Conservation (phyloP, 2,329 filamentous ascomycete genomes). For the Arthrobotrys pseudoclavata region DNA sequence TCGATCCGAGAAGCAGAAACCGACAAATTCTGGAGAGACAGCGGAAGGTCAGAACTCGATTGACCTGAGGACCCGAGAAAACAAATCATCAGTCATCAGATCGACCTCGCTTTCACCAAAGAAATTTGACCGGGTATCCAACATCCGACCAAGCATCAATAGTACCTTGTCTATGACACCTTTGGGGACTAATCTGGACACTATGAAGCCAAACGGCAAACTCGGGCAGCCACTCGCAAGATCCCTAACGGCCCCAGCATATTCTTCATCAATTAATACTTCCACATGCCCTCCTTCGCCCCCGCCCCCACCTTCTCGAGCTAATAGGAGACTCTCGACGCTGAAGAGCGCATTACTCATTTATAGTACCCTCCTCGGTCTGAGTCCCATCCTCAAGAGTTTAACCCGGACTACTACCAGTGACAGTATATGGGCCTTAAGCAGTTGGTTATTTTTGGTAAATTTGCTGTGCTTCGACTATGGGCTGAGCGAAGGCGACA, state of each 20-base stretch:
- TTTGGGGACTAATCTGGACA: not conserved
- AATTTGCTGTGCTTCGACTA: slow-evolving; percentile 99
- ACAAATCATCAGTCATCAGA: slow-evolving; percentile 22
- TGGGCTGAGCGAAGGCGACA: slow-evolving; percentile 67
- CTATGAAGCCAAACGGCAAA: slow-evolving; percentile 6
- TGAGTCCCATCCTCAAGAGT: slow-evolving; percentile 95
- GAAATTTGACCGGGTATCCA: slow-evolving; percentile 4
- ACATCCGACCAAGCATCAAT: not conserved
- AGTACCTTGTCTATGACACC: slow-evolving; percentile 22
- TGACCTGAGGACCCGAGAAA: slow-evolving; percentile 12
- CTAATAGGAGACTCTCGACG: slow-evolving; percentile 78
- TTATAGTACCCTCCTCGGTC: slow-evolving; percentile 88
- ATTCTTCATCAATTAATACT: slow-evolving; percentile 65
- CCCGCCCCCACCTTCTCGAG: slow-evolving; percentile 68
- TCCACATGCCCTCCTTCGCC: slow-evolving; percentile 66
- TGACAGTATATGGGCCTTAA: slow-evolving; percentile 98
- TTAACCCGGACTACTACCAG: slow-evolving; percentile 92
- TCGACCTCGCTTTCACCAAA: slow-evolving; percentile 45
- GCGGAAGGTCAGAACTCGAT: slow-evolving; percentile 4
- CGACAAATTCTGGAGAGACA: not conserved
- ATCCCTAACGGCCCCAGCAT: slow-evolving; percentile 64
- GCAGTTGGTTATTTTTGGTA: slow-evolving; percentile 89
- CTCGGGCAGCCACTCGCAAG: slow-evolving; percentile 44
- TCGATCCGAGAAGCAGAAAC: not conserved
- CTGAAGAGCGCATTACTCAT: slow-evolving; percentile 93